These are phyloP conservation scores for Saturnispora gosingensis DNA, from an alignment of 805 yeast genomes.

Conservation along the genomic window DNA sequence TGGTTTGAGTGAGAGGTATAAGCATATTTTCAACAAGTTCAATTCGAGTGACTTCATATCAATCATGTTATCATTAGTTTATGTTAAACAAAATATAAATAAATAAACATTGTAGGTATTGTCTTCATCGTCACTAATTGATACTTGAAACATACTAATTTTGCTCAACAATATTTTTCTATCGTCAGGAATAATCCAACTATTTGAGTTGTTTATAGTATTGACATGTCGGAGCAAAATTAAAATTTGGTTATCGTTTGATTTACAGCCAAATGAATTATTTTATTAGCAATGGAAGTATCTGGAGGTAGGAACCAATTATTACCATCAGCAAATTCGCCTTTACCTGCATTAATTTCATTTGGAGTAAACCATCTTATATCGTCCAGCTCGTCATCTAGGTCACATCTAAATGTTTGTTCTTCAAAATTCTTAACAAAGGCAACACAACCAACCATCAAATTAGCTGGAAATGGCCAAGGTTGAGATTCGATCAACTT, in stretches of 20 bases:
- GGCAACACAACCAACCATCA: slow-evolving; percentile 90
- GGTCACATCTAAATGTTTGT: slow-evolving; percentile 40
- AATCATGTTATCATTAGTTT: no score
- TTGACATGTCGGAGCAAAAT: not conserved
- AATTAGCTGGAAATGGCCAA: slow-evolving; percentile 93
- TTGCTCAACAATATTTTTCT: not conserved
- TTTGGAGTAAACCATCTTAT: slow-evolving; percentile 74
- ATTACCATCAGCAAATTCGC: not conserved
- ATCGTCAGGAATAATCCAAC: no score
- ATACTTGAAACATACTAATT: no score
- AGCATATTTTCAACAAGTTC: no score
- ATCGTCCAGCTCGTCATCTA: slow-evolving; percentile 79
- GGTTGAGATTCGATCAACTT: slow-evolving; percentile 73
- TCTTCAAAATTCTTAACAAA: slow-evolving; percentile 58
- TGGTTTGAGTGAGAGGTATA: no score
- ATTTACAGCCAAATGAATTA: slow-evolving; percentile 1
- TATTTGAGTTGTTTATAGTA: not conserved
- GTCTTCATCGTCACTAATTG: no score
- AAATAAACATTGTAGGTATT: no score
- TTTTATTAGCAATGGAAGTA: slow-evolving; percentile 6
- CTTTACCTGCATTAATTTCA: slow-evolving; percentile 31
- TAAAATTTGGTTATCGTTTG: not conserved
- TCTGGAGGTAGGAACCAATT: slow-evolving; percentile 4
- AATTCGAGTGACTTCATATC: no score
- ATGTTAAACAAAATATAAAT: no score